Conservation (phyloP, 1,284 basidiomycete species). For the Ustilago vetiveriae region DNA sequence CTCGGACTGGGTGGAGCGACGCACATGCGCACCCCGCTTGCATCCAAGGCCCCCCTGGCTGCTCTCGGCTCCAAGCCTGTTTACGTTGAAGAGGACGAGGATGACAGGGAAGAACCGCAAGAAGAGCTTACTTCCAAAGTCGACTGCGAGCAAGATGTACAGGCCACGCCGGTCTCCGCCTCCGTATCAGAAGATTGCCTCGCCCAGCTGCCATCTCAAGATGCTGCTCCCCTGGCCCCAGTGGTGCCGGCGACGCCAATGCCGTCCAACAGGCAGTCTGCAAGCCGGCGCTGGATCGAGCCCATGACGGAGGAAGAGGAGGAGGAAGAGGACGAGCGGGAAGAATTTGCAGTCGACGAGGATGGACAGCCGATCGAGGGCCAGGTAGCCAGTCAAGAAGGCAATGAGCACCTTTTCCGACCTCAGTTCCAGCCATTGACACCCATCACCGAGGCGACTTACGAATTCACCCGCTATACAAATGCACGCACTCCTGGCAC, state of each 20-base stretch:
- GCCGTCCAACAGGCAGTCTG: constrained; percentile 31
- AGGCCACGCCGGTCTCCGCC: too few species aligned
- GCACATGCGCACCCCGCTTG: constrained; percentile 44
- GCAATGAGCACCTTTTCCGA: constrained; percentile 32
- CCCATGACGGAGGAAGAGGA: constrained; percentile 49
- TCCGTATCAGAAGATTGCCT: too few species aligned
- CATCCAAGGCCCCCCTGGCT: constrained; percentile 15
- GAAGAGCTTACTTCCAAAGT: neutral
- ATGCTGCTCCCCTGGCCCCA: neutral
- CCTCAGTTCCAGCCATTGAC: constrained; percentile 56
- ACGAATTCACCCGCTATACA: constrained; percentile 58
- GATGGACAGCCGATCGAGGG: constrained; percentile 19
- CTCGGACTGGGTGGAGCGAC: constrained; percentile 34
- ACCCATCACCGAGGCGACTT: constrained; percentile 61
- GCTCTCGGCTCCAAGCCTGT: constrained; percentile 30
- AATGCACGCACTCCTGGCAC: constrained; percentile 48
- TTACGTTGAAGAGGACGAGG: constrained; percentile 47
- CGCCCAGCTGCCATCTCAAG: neutral
- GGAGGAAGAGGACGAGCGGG: constrained; percentile 34
- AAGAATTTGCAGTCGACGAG: constrained; percentile 20
- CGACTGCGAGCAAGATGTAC: neutral
- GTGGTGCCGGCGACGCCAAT: constrained; percentile 43
- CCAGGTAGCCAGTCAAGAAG: constrained; percentile 15
- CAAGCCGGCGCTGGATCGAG: constrained; percentile 47
- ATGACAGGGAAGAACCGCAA: constrained; percentile 38